Conservation (phyloP, 148 eudicot genomes). For the Beta vulgaris region DNA sequence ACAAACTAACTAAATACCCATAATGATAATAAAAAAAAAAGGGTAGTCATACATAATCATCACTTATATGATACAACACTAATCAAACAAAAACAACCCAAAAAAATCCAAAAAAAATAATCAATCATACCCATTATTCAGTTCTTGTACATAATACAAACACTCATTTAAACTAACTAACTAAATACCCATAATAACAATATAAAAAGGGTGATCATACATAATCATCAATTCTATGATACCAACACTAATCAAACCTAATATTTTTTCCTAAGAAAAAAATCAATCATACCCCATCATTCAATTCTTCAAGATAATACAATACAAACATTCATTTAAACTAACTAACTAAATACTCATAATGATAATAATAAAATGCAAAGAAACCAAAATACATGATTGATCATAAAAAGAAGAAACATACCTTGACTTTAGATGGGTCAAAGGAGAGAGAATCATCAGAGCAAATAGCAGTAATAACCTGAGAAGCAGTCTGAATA, state of each 20-base stretch:
- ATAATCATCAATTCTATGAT: too few species aligned
- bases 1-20: too few species aligned
- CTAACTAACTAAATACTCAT: neutral
- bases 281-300: neutral
- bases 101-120: neutral
- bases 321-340: neutral
- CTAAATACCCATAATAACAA: too few species aligned
- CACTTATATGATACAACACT: neutral
- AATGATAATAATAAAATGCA: too few species aligned
- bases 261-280: too few species aligned
- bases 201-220: too few species aligned
- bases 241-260: too few species aligned
- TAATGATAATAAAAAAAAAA: too few species aligned
- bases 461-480: constrained; percentile 48
- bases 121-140: too few species aligned
- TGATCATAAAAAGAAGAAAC: neutral
- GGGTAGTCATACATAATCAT: neutral
- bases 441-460: constrained; percentile 31
- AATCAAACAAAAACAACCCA: neutral
- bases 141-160: too few species aligned
- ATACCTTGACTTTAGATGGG: constrained; percentile 64
- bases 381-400: too few species aligned
- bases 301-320: neutral
- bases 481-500: constrained; percentile 73
- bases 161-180: too few species aligned